phyloP scores from a whole-genome alignment of 768 basidiomycete genomes.

The Gymnopilus dilepis region DNA sequence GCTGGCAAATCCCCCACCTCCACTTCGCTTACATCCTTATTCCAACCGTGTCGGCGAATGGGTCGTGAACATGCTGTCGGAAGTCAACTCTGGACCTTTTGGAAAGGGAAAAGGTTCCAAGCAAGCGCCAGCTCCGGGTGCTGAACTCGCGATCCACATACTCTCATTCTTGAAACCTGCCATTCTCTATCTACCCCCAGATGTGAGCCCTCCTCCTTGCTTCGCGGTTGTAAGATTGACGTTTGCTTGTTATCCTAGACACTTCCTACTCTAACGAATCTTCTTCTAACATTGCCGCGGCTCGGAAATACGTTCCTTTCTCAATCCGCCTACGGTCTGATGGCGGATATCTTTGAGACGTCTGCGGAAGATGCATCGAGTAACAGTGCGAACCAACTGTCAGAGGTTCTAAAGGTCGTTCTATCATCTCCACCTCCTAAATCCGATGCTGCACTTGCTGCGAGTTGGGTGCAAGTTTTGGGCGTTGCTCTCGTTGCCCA shows the following conservation, averaged over 20 bases:
- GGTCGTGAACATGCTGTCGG: constrained; percentile 68
- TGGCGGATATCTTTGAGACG: constrained; percentile 77
- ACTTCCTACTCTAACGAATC: constrained; percentile 68
- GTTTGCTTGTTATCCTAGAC: constrained; percentile 49
- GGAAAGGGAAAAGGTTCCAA: constrained; percentile 63
- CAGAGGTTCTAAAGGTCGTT: constrained; percentile 68
- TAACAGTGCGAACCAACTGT: constrained; percentile 57
- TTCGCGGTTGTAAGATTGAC: neutral
- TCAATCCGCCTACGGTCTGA: constrained; percentile 83
- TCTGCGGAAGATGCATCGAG: constrained; percentile 55
- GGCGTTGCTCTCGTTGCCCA: constrained; percentile 76
- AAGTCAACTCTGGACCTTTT: constrained; percentile 65
- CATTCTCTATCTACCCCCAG: constrained; percentile 62
- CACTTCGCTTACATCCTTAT: constrained; percentile 84
- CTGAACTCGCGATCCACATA: constrained; percentile 79
- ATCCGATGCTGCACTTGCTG: constrained; percentile 67
- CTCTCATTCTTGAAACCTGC: constrained; percentile 75
- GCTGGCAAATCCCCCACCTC: constrained; percentile 76
- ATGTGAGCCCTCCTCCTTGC: constrained; percentile 53
- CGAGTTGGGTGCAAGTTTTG: constrained; percentile 81
- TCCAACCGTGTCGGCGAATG: constrained; percentile 81
- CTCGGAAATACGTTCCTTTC: constrained; percentile 90
- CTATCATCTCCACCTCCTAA: constrained; percentile 72
- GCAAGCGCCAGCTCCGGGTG: constrained; percentile 56
- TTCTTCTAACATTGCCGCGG: constrained; percentile 83